Evolutionary conservation across 2,329 filamentous ascomycete genomes (phyloP), one percentile per base, ranked within the genome.

Genomic region (Beauveria pseudobassiana): DNA sequence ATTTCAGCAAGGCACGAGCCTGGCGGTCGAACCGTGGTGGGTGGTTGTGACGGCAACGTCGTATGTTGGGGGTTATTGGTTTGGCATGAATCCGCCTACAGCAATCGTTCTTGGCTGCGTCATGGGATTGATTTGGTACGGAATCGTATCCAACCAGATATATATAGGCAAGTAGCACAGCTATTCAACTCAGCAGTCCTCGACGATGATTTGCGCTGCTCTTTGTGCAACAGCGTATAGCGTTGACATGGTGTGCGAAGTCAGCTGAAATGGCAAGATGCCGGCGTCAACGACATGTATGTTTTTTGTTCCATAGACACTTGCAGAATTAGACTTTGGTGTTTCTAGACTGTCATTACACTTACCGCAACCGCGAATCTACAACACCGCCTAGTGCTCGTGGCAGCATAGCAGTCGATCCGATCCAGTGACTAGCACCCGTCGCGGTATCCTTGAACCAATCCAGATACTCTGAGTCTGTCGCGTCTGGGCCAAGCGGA

Each of bases 11-110:
- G 85, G 85, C 0, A 78, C 75, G 52, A 84, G 80, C 65, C 68
- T 87, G 50, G 83, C 74, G 0, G 75, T 78, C 43, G 84, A 87
- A 63, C 83, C 85, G 1, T 87, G 84, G 82, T 87, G 84, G 82
- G 78, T 87, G 20, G 82, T 86, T 3, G 78, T 87, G 1, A 79
- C 84, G 2, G 80, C 82, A 4, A 71, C 72, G 3, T 67, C 65
- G 10, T 74, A 70, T 60, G 69, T 75, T 2, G 73, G 73, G 1
- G 69, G 74, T 1, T 65, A 66, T 22, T 73, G 70, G 64, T 73
- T 74, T 61, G 64, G 68, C 1, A 52, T 75, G 5, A 68, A 65
- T 9, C 68, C 74, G 3, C 72, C 74, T 0, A 61, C 71, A 12
- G 69, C 70, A 1, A 75, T 76, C 43, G 6, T 73, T 6, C 34